Evolutionary conservation across 2,329 filamentous ascomycete genomes (phyloP).

Genomic region (Diaporthe sp.): DNA sequence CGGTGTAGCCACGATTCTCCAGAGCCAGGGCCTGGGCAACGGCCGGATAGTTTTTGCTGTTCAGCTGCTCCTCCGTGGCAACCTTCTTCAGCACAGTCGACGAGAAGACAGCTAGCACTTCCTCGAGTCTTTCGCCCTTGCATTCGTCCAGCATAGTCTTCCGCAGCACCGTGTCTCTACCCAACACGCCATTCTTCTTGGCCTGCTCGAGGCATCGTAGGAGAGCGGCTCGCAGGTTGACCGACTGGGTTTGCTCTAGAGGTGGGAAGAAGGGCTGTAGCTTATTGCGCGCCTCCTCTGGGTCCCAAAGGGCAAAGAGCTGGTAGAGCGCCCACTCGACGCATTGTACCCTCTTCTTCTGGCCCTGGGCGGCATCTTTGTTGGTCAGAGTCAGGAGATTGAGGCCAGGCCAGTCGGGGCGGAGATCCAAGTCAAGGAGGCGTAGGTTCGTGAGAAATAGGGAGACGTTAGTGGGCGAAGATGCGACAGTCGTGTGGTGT

Average conservation of each 20-base stretch:
- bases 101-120: conserved; percentile 87
- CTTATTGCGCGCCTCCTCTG: conserved; percentile 82
- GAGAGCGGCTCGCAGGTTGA: conserved; percentile 88
- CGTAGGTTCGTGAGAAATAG: conserved; percentile 88
- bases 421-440: conserved; percentile 83
- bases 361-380: conserved; percentile 76
- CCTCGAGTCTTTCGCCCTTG: conserved; percentile 90
- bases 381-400: conserved; percentile 77
- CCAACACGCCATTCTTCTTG: conserved; percentile 89
- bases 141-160: conserved; percentile 99
- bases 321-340: conserved; percentile 94
- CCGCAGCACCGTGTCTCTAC: conserved; percentile 83
- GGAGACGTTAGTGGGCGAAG: conserved; percentile 64
- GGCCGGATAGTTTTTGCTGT: conserved; percentile 53
- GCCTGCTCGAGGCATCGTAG: conserved; percentile 85
- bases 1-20: conserved; percentile 70
- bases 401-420: conserved; percentile 85
- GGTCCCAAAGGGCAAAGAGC: conserved; percentile 87
- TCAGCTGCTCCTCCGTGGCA: conserved; percentile 56
- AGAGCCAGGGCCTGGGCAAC: conserved; percentile 69
- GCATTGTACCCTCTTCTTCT: conserved; percentile 85
- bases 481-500: neutral
- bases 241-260: conserved; percentile 88
- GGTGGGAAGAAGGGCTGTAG: conserved; percentile 92
- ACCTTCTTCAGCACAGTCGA: conserved; percentile 83